Conservation (phyloP, 148 eudicot genomes). For the Rhododendron kiyosumense region DNA sequence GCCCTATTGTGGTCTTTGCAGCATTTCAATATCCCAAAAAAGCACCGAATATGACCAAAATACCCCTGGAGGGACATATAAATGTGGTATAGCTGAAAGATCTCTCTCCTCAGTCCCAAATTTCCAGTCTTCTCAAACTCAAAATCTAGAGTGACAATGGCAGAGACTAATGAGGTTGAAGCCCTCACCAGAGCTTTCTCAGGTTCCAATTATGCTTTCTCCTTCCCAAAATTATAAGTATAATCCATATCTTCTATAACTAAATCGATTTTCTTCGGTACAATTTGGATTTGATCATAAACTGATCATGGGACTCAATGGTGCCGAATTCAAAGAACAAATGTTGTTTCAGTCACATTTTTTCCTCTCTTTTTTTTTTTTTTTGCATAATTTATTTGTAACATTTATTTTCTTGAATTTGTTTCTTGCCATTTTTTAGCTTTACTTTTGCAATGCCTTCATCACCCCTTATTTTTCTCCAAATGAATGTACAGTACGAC, state of each 20-base stretch:
- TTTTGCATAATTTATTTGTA: too few species aligned
- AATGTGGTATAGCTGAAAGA: neutral
- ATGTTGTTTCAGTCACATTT: neutral
- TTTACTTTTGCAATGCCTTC: neutral
- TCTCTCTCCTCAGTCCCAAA: neutral
- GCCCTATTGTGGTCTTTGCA: neutral
- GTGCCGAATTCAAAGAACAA: neutral
- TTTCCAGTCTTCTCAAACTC: neutral
- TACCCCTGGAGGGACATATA: neutral
- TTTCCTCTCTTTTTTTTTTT: neutral
- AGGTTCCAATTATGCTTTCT: slow-evolving; percentile 28
- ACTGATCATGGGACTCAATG: neutral
- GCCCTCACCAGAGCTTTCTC: slow-evolving; percentile 61
- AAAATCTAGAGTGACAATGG: neutral
- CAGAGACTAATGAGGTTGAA: slow-evolving; percentile 10
- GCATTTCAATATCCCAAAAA: neutral
- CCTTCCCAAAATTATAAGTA: neutral
- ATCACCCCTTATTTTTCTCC: neutral
- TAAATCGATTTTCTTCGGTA: neutral
- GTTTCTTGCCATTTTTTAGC: neutral
- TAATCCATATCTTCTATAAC: neutral
- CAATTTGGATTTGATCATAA: neutral
- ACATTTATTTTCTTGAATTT: too few species aligned
- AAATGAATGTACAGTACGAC: neutral
- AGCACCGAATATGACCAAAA: neutral